Conservation (phyloP, 2,329 filamentous ascomycete genomes). For the Myriosclerotinia duriaeana region DNA sequence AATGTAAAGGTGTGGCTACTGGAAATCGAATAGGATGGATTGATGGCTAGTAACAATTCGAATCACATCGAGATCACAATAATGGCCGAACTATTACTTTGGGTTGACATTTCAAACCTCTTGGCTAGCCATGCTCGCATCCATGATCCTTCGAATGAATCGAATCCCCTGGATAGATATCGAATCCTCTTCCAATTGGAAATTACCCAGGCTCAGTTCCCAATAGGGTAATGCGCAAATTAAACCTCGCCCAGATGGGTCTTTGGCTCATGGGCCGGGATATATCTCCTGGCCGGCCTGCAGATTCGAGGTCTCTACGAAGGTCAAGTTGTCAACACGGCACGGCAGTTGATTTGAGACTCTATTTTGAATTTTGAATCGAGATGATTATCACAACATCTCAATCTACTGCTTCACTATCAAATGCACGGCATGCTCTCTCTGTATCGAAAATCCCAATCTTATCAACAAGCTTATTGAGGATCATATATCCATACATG, state of each 20-base stretch:
- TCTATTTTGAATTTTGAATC: background rate
- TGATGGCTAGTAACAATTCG: background rate
- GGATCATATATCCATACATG: constrained; percentile 1
- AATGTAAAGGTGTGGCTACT: background rate
- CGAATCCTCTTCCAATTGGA: background rate
- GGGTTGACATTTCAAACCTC: constrained; percentile 5
- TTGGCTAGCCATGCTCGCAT: background rate
- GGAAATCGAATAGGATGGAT: background rate
- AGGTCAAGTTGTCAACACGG: background rate
- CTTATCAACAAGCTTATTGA: background rate
- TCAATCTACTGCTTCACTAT: background rate
- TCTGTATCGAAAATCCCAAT: background rate
- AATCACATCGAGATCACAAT: background rate
- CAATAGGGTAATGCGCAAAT: constrained; percentile 1
- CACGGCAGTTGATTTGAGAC: constrained; percentile 6
- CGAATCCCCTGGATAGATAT: background rate
- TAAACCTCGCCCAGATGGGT: background rate
- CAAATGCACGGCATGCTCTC: background rate
- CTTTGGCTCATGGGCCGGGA: constrained; percentile 3
- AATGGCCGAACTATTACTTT: constrained; percentile 1
- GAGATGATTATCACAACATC: background rate
- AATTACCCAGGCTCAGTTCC: background rate
- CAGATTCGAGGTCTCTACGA: constrained; percentile 1
- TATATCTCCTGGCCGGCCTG: background rate
- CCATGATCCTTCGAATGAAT: background rate